phyloP scores from a whole-genome alignment of 345 rosid species.

The Populus euphratica region DNA sequence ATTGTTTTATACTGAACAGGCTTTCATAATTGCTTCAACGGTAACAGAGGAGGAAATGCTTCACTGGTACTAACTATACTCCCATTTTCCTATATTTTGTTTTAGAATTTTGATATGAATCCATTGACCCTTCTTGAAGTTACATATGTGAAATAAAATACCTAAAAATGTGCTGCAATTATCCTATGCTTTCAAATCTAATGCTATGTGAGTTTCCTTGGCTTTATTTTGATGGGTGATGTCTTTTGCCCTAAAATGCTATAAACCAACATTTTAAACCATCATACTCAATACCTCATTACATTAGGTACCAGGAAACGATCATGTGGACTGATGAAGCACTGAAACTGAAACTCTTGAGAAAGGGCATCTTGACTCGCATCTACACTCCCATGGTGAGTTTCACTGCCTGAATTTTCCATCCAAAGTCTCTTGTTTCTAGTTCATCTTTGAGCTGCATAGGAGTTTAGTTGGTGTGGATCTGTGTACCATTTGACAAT shows the following conservation, averaged over 20 bases:
- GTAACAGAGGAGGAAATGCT: slow-evolving; percentile 93
- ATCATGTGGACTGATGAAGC: slow-evolving; percentile 72
- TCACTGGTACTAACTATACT: slow-evolving; percentile 55
- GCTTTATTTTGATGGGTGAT: not conserved
- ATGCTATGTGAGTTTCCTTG: not conserved
- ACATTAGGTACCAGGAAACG: slow-evolving; percentile 66
- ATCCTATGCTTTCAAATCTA: not conserved
- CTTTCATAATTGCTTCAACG: slow-evolving; percentile 96
- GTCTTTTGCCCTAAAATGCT: not conserved
- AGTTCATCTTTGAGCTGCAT: slow-evolving; percentile 1
- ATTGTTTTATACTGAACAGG: slow-evolving; percentile 50
- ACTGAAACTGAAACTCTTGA: slow-evolving; percentile 60
- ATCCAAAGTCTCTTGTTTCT: not conserved
- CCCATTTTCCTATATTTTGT: not conserved
- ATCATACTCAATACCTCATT: not conserved
- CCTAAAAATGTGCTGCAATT: not conserved
- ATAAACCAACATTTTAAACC: not conserved
- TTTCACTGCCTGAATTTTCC: slow-evolving; percentile 5
- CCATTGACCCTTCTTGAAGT: not conserved
- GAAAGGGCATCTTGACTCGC: slow-evolving; percentile 73
- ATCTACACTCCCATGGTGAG: slow-evolving; percentile 85
- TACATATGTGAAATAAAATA: not conserved
- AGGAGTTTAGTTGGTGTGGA: not conserved
- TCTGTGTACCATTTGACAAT: not conserved
- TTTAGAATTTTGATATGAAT: not conserved